Conservation (phyloP, 2,329 filamentous ascomycete genomes). For the Trichoderma polysporum region DNA sequence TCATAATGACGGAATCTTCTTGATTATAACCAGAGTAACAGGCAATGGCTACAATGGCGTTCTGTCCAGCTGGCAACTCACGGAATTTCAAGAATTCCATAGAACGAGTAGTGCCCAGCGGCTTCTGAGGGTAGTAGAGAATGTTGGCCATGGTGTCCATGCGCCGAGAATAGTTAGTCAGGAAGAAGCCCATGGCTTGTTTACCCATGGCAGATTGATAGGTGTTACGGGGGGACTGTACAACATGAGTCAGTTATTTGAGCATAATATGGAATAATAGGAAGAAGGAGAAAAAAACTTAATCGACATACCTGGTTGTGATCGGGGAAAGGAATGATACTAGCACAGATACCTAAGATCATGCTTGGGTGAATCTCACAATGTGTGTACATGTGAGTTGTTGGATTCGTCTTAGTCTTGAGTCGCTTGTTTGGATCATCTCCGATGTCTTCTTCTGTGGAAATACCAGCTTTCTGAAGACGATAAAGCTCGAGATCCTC, state of each 20-base stretch:
- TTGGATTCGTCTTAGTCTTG: slow-evolving; percentile 82
- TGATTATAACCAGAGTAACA: slow-evolving; percentile 99
- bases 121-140: slow-evolving; percentile 98
- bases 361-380: slow-evolving; percentile 99
- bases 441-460: slow-evolving; percentile 59
- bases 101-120: slow-evolving; percentile 88
- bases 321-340: slow-evolving; percentile 99
- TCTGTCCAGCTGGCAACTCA: slow-evolving; percentile 93
- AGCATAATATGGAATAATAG: not conserved
- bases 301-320: slow-evolving; percentile 74
- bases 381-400: slow-evolving; percentile 91
- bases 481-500: slow-evolving; percentile 85
- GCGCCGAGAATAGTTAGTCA: slow-evolving; percentile 93
- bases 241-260: slow-evolving; percentile 33
- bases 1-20: slow-evolving; percentile 99
- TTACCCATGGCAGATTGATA: slow-evolving; percentile 99
- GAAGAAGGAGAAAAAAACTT: not conserved
- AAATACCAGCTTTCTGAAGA: slow-evolving; percentile 65
- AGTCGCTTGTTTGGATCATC: slow-evolving; percentile 79
- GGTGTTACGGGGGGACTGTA: slow-evolving; percentile 90
- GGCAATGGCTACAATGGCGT: slow-evolving; percentile 95
- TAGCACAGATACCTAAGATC: slow-evolving; percentile 97
- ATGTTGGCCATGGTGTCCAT: slow-evolving; percentile 99
- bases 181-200: slow-evolving; percentile 98
- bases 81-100: slow-evolving; percentile 99